Evolutionary conservation across 371 early-diverging fungal genomes (phyloP).

Genomic region (Circinella umbellata): DNA sequence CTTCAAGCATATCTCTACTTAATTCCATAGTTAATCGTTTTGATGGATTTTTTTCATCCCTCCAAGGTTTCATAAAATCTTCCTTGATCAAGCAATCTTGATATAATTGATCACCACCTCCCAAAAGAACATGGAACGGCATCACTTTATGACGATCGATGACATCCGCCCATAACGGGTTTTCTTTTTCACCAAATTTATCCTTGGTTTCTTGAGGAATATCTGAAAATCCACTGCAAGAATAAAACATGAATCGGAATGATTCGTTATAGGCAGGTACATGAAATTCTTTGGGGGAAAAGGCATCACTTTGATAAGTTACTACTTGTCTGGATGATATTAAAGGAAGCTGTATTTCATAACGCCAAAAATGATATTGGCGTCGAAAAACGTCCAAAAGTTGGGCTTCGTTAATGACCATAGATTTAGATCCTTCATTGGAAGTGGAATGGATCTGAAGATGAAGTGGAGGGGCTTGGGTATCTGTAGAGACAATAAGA

Average conservation of each 20-base stretch:
- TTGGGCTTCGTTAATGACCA: slow-evolving; percentile 13
- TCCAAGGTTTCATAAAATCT: slow-evolving; percentile 51
- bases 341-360: slow-evolving; percentile 34
- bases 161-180: slow-evolving; percentile 82
- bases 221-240: slow-evolving; percentile 75
- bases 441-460: not conserved
- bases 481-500: slow-evolving; percentile 34
- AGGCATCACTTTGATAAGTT: slow-evolving; percentile 21
- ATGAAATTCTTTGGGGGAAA: slow-evolving; percentile 33
- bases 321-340: slow-evolving; percentile 25
- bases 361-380: slow-evolving; percentile 45
- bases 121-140: slow-evolving; percentile 81
- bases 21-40: slow-evolving; percentile 45
- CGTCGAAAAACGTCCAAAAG: slow-evolving; percentile 31
- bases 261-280: slow-evolving; percentile 41
- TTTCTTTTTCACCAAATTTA: slow-evolving; percentile 48
- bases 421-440: slow-evolving; percentile 2
- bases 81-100: slow-evolving; percentile 42
- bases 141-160: slow-evolving; percentile 63
- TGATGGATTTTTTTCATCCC: slow-evolving; percentile 34
- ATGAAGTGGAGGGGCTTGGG: slow-evolving; percentile 20
- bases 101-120: slow-evolving; percentile 91
- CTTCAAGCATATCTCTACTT: slow-evolving; percentile 55
- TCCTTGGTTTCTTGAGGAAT: slow-evolving; percentile 49
- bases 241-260: slow-evolving; percentile 64